Evolutionary conservation across 2,329 filamentous ascomycete species (phyloP).

Genomic region (Tolypocladium endophyticum): DNA sequence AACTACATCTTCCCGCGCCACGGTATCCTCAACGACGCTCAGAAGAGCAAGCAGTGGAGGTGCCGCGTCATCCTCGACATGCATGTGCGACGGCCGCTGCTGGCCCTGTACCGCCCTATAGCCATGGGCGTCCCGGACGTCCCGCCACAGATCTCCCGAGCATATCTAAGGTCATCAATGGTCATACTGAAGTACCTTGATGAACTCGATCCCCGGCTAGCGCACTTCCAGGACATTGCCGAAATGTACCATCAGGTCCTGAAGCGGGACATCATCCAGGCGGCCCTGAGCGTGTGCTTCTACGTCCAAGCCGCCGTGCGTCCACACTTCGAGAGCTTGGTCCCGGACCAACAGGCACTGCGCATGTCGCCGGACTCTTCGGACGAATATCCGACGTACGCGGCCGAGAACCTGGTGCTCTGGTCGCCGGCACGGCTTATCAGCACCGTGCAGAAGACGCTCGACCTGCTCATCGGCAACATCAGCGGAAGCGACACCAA

Average conservation of each 20-base stretch:
- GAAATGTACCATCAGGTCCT: conserved; percentile 43
- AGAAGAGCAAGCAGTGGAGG: conserved; percentile 40
- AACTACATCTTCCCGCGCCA: conserved; percentile 40
- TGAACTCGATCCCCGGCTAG: conserved; percentile 36
- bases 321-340: conserved; percentile 16
- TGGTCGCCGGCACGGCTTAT: conserved; percentile 32
- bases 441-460: conserved; percentile 33
- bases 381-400: conserved; percentile 23
- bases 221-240: conserved; percentile 35
- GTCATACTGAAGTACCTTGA: conserved; percentile 44
- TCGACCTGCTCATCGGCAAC: conserved; percentile 33
- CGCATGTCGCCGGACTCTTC: conserved; percentile 23
- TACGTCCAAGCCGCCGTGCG: conserved; percentile 32
- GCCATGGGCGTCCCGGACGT: conserved; percentile 39
- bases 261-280: conserved; percentile 44
- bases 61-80: conserved; percentile 41
- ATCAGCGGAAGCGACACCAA: conserved; percentile 40
- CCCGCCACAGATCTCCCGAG: conserved; percentile 38
- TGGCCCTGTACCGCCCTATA: conserved; percentile 44
- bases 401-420: conserved; percentile 24
- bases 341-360: conserved; percentile 18
- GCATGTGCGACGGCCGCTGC: conserved; percentile 40
- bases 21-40: conserved; percentile 27
- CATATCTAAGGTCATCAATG: conserved; percentile 44
- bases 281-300: conserved; percentile 44